Conservation (phyloP, 768 basidiomycete genomes). For the Mycena crocata region DNA sequence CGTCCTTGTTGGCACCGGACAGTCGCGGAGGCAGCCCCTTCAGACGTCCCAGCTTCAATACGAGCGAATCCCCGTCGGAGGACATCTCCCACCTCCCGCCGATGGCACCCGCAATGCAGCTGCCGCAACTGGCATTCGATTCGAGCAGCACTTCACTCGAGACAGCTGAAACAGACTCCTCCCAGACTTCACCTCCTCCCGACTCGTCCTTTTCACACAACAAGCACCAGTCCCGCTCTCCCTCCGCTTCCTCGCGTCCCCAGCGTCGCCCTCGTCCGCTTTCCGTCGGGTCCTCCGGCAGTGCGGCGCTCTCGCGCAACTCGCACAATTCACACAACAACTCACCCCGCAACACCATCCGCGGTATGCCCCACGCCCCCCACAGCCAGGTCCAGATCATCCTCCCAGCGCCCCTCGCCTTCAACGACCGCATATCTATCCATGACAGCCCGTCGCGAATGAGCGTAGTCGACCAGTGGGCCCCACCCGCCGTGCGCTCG, state of each 20-base stretch:
- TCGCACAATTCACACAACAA: conserved; percentile 47
- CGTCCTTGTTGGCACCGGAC: conserved; percentile 45
- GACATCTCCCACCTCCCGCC: conserved; percentile 29
- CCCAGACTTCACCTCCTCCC: conserved; percentile 4
- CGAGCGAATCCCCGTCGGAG: conserved; percentile 33
- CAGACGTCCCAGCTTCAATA: conserved; percentile 30
- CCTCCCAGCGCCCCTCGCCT: conserved; percentile 70
- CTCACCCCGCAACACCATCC: conserved; percentile 55
- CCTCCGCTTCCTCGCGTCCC: conserved; percentile 30
- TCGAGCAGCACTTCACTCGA: conserved; percentile 38
- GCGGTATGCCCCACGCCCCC: conserved; percentile 71
- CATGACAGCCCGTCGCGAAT: conserved; percentile 30
- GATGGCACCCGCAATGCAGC: conserved; percentile 32
- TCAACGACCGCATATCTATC: conserved; percentile 48
- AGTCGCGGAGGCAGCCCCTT: conserved; percentile 29
- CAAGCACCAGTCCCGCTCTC: conserved; percentile 18
- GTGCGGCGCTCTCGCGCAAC: conserved; percentile 43
- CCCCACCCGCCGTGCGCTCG: conserved; percentile 35
- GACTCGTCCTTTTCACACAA: conserved; percentile 24
- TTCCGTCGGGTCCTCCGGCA: conserved; percentile 51
- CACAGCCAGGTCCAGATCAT: conserved; percentile 74
- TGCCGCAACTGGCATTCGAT: conserved; percentile 41
- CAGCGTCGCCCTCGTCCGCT: conserved; percentile 46
- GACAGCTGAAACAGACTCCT: conserved; percentile 29
- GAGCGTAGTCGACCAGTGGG: conserved; percentile 52